These are phyloP conservation scores for Tremella fuciformis DNA, from an alignment of 768 basidiomycete species.

Conservation along the genomic window DNA sequence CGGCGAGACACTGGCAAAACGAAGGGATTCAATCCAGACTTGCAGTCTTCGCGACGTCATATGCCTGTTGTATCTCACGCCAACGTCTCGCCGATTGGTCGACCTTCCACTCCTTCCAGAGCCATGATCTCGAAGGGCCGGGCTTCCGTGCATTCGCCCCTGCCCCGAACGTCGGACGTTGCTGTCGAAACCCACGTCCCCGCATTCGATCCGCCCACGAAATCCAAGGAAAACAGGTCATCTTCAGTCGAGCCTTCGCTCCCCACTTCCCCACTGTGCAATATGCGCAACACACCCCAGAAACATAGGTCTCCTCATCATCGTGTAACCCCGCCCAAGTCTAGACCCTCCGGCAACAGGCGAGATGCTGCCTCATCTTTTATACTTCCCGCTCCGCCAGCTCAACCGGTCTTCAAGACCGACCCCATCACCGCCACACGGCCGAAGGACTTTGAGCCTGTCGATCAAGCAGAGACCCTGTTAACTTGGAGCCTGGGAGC, in stretches of 20 bases:
- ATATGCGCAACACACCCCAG: not conserved
- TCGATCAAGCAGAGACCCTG: slow-evolving; percentile 36
- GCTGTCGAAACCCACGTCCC: too few relatives aligned
- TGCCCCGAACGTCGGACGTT: too few relatives aligned
- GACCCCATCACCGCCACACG: not conserved
- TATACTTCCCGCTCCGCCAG: slow-evolving; percentile 20
- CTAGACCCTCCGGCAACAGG: slow-evolving; percentile 2
- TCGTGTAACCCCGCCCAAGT: slow-evolving; percentile 32
- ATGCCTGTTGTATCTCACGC: too few relatives aligned
- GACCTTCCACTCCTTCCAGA: too few relatives aligned
- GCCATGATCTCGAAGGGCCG: too few relatives aligned
- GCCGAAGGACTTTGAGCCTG: slow-evolving; percentile 17
- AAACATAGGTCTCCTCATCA: slow-evolving; percentile 12
- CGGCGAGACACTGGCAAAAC: too few relatives aligned
- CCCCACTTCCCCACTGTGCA: not conserved
- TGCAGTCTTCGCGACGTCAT: too few relatives aligned
- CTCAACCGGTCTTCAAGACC: slow-evolving; percentile 17
- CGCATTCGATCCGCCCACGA: too few relatives aligned
- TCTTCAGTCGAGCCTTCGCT: not conserved
- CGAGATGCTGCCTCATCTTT: slow-evolving; percentile 24
- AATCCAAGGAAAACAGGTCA: not conserved
- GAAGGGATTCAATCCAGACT: too few relatives aligned
- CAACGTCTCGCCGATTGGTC: too few relatives aligned
- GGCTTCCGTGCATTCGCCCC: too few relatives aligned
- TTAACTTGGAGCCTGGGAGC: slow-evolving; percentile 34